phyloP scores from a whole-genome alignment of 257 asterid species.

The Solanum virginianum region DNA sequence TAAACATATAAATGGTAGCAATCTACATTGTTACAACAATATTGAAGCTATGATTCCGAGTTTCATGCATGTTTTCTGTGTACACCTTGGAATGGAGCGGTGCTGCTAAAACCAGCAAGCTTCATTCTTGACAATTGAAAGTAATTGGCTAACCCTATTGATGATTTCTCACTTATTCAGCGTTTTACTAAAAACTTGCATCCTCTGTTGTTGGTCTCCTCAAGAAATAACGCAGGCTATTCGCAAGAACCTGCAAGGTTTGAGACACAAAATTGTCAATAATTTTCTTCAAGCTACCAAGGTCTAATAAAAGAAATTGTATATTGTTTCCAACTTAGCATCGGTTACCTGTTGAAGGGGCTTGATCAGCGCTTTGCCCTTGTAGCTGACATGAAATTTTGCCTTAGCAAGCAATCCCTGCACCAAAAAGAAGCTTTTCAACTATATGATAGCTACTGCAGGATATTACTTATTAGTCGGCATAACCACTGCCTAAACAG shows the following conservation, averaged over 20 bases:
- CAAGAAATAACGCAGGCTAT: constrained; percentile 75
- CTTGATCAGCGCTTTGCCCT: constrained; percentile 68
- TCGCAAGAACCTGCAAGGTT: constrained; percentile 64
- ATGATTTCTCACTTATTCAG: background rate
- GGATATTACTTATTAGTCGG: background rate
- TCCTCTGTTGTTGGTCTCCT: constrained; percentile 86
- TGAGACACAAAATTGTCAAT: background rate
- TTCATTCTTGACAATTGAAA: background rate
- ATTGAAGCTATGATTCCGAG: background rate
- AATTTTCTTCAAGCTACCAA: background rate
- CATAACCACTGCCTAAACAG: background rate
- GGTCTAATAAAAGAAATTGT: background rate
- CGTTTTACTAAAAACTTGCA: constrained; percentile 51
- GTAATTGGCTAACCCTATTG: background rate
- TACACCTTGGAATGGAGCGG: background rate
- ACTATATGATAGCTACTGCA: background rate
- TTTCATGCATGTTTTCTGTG: background rate
- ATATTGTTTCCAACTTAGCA: background rate
- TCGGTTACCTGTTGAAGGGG: constrained; percentile 81
- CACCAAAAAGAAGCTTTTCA: background rate
- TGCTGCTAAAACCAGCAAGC: background rate
- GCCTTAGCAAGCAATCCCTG: constrained; percentile 97
- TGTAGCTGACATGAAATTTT: constrained; percentile 85
- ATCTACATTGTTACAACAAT: background rate
- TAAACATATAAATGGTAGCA: background rate